These are phyloP conservation scores for Melocanna baccifera DNA, from an alignment of 176 grass and related monocot species.

Conservation along the genomic window DNA sequence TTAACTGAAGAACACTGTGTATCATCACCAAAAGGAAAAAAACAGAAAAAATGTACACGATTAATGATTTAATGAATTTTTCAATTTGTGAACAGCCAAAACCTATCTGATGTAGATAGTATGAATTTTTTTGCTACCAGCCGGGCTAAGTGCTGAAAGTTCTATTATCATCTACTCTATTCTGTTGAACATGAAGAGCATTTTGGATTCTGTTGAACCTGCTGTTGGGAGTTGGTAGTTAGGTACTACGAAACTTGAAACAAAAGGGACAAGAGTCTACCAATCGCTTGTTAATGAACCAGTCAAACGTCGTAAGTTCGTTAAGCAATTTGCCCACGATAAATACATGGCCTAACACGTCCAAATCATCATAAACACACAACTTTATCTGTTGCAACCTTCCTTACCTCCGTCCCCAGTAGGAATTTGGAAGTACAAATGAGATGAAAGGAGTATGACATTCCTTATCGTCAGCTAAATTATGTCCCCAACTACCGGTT, in stretches of 20 bases:
- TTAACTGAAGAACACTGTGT: background rate
- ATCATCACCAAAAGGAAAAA: background rate
- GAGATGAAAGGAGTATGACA: background rate
- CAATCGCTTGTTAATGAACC: background rate
- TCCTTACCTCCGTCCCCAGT: background rate
- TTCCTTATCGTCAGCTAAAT: background rate
- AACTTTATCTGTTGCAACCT: conserved; percentile 37
- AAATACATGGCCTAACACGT: conserved; percentile 10
- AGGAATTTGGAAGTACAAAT: conserved; percentile 8
- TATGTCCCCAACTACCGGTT: background rate
- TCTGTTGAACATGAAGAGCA: conserved; percentile 13
- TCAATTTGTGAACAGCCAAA: background rate
- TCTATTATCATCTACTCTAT: conserved; percentile 2
- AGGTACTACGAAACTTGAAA: conserved; percentile 37
- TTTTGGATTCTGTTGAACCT: conserved; percentile 23
- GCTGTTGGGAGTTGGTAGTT: conserved; percentile 34
- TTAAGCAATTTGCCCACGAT: conserved; percentile 26
- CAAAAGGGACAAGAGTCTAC: conserved; percentile 28
- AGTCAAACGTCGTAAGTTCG: conserved; percentile 17
- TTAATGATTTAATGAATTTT: background rate
- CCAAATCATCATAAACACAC: conserved; percentile 36
- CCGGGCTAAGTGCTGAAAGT: background rate
- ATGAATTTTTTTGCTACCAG: background rate
- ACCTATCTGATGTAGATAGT: background rate
- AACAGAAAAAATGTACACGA: background rate